These are phyloP conservation scores for Urtica urens DNA, from an alignment of 306 rosid genomes.

Conservation along the genomic window DNA sequence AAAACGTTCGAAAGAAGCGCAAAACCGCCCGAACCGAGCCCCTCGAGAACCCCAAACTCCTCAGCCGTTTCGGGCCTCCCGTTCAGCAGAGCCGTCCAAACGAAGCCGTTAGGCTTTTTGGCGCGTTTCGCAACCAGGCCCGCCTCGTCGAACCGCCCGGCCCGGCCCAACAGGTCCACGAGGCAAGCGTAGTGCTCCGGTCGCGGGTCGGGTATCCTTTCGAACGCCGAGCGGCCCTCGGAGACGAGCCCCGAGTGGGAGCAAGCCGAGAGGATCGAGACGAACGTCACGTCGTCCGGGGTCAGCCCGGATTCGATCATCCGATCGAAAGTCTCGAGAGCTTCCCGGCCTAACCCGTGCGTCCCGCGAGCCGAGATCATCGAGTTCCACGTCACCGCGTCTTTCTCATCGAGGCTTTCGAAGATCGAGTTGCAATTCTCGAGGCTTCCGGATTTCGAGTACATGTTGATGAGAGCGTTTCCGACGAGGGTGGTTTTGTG, in stretches of 20 bases:
- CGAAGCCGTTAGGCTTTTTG: constrained; percentile 62
- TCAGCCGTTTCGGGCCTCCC: constrained; percentile 51
- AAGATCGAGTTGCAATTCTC: constrained; percentile 48
- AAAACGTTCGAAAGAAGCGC: constrained; percentile 73
- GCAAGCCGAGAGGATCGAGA: constrained; percentile 69
- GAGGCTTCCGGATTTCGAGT: constrained; percentile 66
- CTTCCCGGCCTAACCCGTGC: constrained; percentile 69
- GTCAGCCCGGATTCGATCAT: constrained; percentile 38
- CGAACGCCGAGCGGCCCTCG: constrained; percentile 41
- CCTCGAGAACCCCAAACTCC: constrained; percentile 26
- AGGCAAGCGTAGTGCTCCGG: constrained; percentile 77
- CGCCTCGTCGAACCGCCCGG: constrained; percentile 69
- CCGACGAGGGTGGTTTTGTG: constrained; percentile 60
- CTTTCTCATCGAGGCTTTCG: constrained; percentile 35
- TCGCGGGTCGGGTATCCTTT: constrained; percentile 51
- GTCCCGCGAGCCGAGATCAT: constrained; percentile 69
- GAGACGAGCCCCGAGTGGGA: constrained; percentile 64
- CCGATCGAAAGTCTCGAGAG: constrained; percentile 42
- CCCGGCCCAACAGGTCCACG: constrained; percentile 82
- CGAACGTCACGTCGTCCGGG: constrained; percentile 66
- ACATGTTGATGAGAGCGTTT: constrained; percentile 70
- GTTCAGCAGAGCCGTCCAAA: constrained; percentile 72
- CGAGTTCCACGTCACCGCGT: constrained; percentile 73
- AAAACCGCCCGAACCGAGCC: constrained; percentile 45
- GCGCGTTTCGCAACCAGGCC: constrained; percentile 42